Percentiles rank a stretch among this genome's conserved stretches.
Evolutionary conservation across 2,329 filamentous ascomycete genomes (phyloP).

Genomic region (Thielaviopsis ethacetica): DNA sequence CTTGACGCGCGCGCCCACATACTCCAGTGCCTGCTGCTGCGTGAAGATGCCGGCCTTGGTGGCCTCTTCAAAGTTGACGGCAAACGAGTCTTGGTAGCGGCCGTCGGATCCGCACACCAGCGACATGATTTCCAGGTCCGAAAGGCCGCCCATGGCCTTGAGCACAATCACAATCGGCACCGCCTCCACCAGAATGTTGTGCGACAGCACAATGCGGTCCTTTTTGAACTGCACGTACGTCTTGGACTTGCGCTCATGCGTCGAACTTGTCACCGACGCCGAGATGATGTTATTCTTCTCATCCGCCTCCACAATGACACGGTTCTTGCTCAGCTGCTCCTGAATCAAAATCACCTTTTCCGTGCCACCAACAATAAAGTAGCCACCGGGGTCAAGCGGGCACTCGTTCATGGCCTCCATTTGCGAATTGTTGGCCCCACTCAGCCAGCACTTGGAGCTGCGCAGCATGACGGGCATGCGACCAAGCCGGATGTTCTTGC

Average conservation of each 20-base stretch:
- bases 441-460: conserved; percentile 81
- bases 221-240: conserved; percentile 93
- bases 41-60: conserved; percentile 73
- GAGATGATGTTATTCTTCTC: conserved; percentile 85
- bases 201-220: conserved; percentile 71
- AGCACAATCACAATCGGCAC: conserved; percentile 90
- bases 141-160: conserved; percentile 84
- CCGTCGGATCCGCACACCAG: conserved; percentile 78
- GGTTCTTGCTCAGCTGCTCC: conserved; percentile 97
- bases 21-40: conserved; percentile 90
- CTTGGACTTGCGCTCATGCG: conserved; percentile 94
- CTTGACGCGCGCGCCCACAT: conserved; percentile 73
- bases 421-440: conserved; percentile 65
- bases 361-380: conserved; percentile 94
- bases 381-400: conserved; percentile 86
- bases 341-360: conserved; percentile 98
- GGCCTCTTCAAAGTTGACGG: conserved; percentile 88
- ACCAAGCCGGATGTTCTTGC: conserved; percentile 65
- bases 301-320: conserved; percentile 90
- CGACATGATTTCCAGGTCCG: conserved; percentile 87
- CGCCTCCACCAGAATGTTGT: conserved; percentile 85
- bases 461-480: conserved; percentile 94
- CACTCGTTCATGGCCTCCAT: conserved; percentile 94
- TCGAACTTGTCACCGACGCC: conserved; percentile 93
- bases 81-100: conserved; percentile 84